These are phyloP conservation scores for Mytilinidion resinicola DNA, from an alignment of 495 filamentous ascomycete species.

Conservation along the genomic window DNA sequence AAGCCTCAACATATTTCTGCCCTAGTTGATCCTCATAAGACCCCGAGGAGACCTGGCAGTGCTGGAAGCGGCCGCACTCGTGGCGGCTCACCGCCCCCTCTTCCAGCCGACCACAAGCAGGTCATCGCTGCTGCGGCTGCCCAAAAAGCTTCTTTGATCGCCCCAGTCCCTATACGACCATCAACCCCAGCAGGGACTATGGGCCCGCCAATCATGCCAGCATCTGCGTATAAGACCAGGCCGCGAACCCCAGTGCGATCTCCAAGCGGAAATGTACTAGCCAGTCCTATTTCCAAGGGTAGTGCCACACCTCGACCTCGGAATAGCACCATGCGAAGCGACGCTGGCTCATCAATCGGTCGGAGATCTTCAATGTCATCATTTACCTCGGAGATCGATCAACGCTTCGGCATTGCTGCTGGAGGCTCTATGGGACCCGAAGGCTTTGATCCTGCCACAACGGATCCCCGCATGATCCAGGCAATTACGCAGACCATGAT, in stretches of 20 bases:
- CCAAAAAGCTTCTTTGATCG: constrained; percentile 38
- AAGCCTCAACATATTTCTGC: constrained; percentile 1
- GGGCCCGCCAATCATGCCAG: constrained; percentile 80
- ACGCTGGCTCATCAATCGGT: constrained; percentile 43
- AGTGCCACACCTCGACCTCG: constrained; percentile 53
- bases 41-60: constrained; percentile 59
- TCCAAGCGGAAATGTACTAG: constrained; percentile 1
- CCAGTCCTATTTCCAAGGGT: constrained; percentile 38
- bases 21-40: constrained; percentile 6
- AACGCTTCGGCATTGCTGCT: constrained; percentile 70
- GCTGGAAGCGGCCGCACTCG: constrained; percentile 54
- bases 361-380: constrained; percentile 87
- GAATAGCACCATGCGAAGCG: constrained; percentile 45
- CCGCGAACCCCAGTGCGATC: constrained; percentile 61
- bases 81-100: constrained; percentile 56
- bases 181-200: constrained; percentile 45
- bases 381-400: constrained; percentile 88
- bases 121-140: constrained; percentile 68
- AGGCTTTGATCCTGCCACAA: constrained; percentile 52
- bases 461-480: constrained; percentile 97
- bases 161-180: constrained; percentile 16
- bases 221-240: constrained; percentile 65
- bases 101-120: constrained; percentile 77
- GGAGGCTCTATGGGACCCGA: constrained; percentile 53
- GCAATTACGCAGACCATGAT: constrained; percentile 99